Evolutionary conservation across 495 filamentous ascomycete species (phyloP).

Genomic region (Penicillium lividum): DNA sequence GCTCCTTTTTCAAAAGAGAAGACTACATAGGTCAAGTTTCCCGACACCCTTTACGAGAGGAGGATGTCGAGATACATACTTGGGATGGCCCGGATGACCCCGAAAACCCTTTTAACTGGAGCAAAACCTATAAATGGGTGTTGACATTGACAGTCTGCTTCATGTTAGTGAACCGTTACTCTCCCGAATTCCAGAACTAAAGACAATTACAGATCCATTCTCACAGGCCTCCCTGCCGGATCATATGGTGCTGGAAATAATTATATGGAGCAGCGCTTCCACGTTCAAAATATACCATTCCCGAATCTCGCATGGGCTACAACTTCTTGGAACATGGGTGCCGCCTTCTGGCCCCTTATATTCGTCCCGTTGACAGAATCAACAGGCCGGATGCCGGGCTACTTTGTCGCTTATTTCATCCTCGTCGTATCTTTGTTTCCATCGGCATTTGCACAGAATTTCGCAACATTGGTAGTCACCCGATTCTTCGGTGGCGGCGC

Average conservation of each 20-base stretch:
- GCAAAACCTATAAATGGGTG: slow-evolving; percentile 10
- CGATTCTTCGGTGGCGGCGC: slow-evolving; percentile 53
- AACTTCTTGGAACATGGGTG: slow-evolving; percentile 54
- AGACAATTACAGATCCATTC: slow-evolving; percentile 32
- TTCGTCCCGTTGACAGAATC: slow-evolving; percentile 56
- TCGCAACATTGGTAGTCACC: slow-evolving; percentile 51
- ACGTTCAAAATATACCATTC: slow-evolving; percentile 46
- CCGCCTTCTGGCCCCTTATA: slow-evolving; percentile 52
- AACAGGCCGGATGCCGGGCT: slow-evolving; percentile 50
- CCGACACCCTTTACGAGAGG: neutral
- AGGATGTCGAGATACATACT: slow-evolving; percentile 3
- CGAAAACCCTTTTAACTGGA: slow-evolving; percentile 8
- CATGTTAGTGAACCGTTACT: slow-evolving; percentile 25
- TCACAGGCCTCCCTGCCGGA: slow-evolving; percentile 45
- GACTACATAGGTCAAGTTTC: slow-evolving; percentile 1
- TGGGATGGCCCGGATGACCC: slow-evolving; percentile 6
- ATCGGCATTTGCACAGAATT: slow-evolving; percentile 53
- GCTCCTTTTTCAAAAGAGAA: neutral
- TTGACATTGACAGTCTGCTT: slow-evolving; percentile 45
- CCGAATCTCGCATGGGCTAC: slow-evolving; percentile 50
- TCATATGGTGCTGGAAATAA: slow-evolving; percentile 42
- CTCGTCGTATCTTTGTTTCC: slow-evolving; percentile 50
- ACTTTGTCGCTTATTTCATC: slow-evolving; percentile 50
- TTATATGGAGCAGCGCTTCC: slow-evolving; percentile 39
- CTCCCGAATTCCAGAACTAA: neutral